Base-by-base conservation (phyloP, 495 filamentous ascomycete genomes). In the Trichocladium antarcticum region DNA sequence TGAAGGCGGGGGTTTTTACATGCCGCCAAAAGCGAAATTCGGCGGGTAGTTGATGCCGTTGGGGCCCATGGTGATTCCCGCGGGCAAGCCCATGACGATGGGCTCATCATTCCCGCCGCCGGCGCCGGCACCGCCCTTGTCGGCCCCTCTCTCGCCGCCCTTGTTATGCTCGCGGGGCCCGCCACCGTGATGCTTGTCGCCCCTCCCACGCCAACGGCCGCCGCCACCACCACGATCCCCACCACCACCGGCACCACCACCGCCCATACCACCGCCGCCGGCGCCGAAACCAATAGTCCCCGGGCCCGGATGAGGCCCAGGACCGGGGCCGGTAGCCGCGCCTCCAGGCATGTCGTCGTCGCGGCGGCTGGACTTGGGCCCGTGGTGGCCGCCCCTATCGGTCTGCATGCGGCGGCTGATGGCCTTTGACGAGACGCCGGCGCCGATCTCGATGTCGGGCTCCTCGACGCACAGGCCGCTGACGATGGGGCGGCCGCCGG, bases 371-470 rank as follows among this genome's bases (percentile, higher is more conserved):
- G 83, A 87, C 45, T 83, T 80, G 14, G 83, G 82, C 1, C 84
- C 85, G 51, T 82, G 80, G 54, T 77, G 78, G 35, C 84, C 84
- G 24, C 80, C 80, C 51, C 81, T 81, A 58, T 87, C 84, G 10
- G 82, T 87, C 51, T 80, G 76, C 74, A 89, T 85, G 16, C 87
- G 84, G 48, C 85, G 74, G 59, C 83, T 87, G 55, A 94, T 92
- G 10, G 87, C 87, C 71, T 98, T 98, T 3, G 89, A 95, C 5
- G 89, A 95, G 11, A 97, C 93, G 42, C 92, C 92, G 36, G 89
- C 87, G 37, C 92, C 92, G 50, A 98, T 98, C 64, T 98, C 92
- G 56, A 98, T 98, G 62, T 98, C 92, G 7, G 92, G 92, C 66
- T 98, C 92, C 59, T 98, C 92, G 17, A 97, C 85, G 12, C 89